Conservation (phyloP, 2,329 filamentous ascomycete genomes). For the Colletotrichum echinochloae region DNA sequence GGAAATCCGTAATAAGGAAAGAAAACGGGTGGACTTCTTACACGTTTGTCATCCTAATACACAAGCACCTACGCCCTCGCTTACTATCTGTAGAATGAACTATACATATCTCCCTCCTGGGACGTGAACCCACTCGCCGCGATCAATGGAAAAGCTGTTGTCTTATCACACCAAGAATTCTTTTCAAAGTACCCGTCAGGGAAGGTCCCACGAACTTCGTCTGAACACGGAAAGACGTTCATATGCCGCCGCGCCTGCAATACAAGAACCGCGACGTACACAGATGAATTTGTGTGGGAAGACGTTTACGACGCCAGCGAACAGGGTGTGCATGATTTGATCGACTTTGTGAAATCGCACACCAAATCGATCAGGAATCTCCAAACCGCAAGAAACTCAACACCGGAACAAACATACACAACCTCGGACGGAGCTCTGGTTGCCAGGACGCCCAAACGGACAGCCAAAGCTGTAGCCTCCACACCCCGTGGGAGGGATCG, state of each 20-base stretch:
- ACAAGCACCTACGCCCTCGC: neutral
- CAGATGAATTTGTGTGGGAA: slow-evolving; percentile 93
- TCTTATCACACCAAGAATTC: slow-evolving; percentile 81
- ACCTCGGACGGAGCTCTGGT: slow-evolving; percentile 44
- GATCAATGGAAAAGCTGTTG: slow-evolving; percentile 88
- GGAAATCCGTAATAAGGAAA: slow-evolving; percentile 85
- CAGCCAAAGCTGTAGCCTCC: slow-evolving; percentile 40
- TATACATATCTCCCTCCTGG: slow-evolving; percentile 89
- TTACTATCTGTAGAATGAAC: slow-evolving; percentile 73
- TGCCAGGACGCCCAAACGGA: slow-evolving; percentile 41
- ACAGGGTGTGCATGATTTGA: slow-evolving; percentile 73
- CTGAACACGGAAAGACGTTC: slow-evolving; percentile 87
- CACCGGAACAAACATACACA: slow-evolving; percentile 48
- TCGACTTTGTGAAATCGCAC: slow-evolving; percentile 75
- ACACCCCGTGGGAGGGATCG: slow-evolving; percentile 31
- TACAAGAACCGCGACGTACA: slow-evolving; percentile 89
- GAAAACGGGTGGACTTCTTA: slow-evolving; percentile 84
- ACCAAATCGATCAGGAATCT: slow-evolving; percentile 78
- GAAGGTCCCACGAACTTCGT: slow-evolving; percentile 77
- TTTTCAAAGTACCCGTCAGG: slow-evolving; percentile 78
- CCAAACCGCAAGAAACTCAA: slow-evolving; percentile 44
- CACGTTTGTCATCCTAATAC: slow-evolving; percentile 60
- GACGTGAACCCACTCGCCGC: slow-evolving; percentile 89
- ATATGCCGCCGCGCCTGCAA: slow-evolving; percentile 92
- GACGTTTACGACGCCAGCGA: slow-evolving; percentile 77